Percentiles rank a stretch among this genome's conserved stretches.
phyloP scores from a whole-genome alignment of 2,329 filamentous ascomycete species.

The Phialophora chinensis region DNA sequence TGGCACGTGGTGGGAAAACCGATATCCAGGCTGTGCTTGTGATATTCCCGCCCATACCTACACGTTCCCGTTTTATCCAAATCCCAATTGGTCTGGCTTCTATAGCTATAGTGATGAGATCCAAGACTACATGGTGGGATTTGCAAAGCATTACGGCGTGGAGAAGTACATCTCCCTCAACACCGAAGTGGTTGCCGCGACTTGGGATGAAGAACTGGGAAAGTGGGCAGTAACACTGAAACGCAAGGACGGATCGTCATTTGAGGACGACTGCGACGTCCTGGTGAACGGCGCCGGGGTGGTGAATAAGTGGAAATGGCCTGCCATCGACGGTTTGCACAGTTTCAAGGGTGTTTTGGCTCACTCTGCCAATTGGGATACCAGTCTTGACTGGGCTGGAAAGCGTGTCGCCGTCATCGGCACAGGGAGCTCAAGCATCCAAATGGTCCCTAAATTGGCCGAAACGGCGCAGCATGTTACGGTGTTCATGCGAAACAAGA shows the following conservation, averaged over 20 bases:
- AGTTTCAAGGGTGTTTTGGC: no score
- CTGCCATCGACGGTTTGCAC: no score
- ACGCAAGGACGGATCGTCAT: background rate
- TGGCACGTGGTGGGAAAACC: conserved; percentile 43
- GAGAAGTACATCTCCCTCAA: background rate
- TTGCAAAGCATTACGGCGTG: conserved; percentile 33
- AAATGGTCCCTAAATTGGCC: no score
- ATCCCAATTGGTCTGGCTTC: conserved; percentile 38
- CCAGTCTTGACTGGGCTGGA: no score
- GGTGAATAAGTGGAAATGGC: background rate
- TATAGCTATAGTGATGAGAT: conserved; percentile 39
- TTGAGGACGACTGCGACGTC: background rate
- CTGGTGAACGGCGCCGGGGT: background rate
- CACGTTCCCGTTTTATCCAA: conserved; percentile 23
- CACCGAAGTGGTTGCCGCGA: background rate
- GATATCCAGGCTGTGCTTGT: conserved; percentile 35
- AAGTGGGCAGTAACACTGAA: background rate
- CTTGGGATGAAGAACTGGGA: background rate
- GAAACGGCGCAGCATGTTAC: no score
- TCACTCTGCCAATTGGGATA: no score
- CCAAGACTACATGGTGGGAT: conserved; percentile 37
- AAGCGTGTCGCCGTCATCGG: no score
- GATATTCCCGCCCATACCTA: conserved; percentile 4
- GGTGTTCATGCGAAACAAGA: no score
- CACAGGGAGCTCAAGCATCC: no score